These are phyloP conservation scores for Entomortierella parvispora DNA, from an alignment of 192 early-diverging fungal species.

Conservation along the genomic window DNA sequence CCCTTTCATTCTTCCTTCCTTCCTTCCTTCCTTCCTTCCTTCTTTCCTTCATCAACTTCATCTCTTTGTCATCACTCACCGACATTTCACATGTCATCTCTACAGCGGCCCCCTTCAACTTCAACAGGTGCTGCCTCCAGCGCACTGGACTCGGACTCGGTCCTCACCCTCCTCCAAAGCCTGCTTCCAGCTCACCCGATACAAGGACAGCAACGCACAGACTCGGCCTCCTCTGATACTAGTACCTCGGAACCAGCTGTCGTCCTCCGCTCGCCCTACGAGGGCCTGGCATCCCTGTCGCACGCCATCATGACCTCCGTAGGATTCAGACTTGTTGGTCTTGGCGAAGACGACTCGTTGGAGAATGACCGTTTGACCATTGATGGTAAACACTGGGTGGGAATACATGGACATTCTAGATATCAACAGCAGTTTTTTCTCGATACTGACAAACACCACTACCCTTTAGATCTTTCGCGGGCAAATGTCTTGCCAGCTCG, in stretches of 20 bases:
- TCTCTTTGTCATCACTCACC: no score
- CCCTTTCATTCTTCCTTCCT: background rate
- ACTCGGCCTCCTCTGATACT: constrained; percentile 1
- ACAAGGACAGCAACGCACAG: background rate
- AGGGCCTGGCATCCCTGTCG: constrained; percentile 58
- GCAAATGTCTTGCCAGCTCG: constrained; percentile 53
- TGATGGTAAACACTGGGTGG: constrained; percentile 17
- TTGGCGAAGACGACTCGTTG: constrained; percentile 65
- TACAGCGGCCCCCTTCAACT: constrained; percentile 14
- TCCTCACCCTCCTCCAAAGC: constrained; percentile 16
- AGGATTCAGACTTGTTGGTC: constrained; percentile 69
- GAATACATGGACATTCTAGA: no score
- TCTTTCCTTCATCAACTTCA: background rate
- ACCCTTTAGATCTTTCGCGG: constrained; percentile 13
- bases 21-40: background rate
- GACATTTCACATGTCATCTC: constrained; percentile 19
- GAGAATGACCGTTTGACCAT: constrained; percentile 14
- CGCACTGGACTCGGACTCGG: constrained; percentile 33
- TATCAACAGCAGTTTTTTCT: background rate
- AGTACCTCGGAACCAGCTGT: constrained; percentile 4
- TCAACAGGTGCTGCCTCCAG: background rate
- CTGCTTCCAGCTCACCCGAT: constrained; percentile 11
- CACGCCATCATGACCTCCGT: constrained; percentile 71
- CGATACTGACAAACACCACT: background rate
- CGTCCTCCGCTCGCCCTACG: constrained; percentile 51